Evolutionary conservation across 768 basidiomycete species (phyloP), one percentile per base, ranked within the genome.

Genomic region (Gautieria morchelliformis): DNA sequence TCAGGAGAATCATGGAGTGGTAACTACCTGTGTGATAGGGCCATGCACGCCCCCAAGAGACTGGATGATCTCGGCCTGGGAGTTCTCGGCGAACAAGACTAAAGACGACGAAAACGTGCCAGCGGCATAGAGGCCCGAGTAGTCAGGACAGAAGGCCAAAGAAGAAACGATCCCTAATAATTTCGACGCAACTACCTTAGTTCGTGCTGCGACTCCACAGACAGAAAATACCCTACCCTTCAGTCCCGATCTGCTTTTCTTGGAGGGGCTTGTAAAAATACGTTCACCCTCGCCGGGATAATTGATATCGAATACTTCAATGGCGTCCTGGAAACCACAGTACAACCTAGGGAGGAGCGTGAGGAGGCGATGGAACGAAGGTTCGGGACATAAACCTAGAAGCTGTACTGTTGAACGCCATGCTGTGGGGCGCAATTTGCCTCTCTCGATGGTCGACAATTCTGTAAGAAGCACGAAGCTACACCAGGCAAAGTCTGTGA

Each of bases 391-490:
- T 4, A 14, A 56, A 93, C 93, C 77, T 85, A 37, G 83, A 74
- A 0, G 80, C 83, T 5, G 78, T 70, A 1, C 75, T 68, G 62
- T 89, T 89, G 70, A 96, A 97, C 0, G 85, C 77, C 58, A 97
- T 74, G 62, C 82, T 82, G 55, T 92, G 87, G 0, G 95, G 93
- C 0, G 91, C 93, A 41, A 96, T 75, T 54, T 90, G 83, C 33
- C 93, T 80, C 70, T 97, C 95, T n/a, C 87, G 76, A 64, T 98
- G 94, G 68, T 97, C 93, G 10, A 97, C 79, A 40, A 97, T 95
- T 41, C 77, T 76, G 68, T 98, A 97, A 1, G 91, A 93, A 0
- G 93, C 95, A 17, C 94, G 82, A 19, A 91, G 78, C 94, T 96
- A 65, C 40, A 24, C 33, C 48, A 54, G 52, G 39, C 40, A 59